phyloP scores from a whole-genome alignment of 345 rosid species.

The Aegle marmelos region DNA sequence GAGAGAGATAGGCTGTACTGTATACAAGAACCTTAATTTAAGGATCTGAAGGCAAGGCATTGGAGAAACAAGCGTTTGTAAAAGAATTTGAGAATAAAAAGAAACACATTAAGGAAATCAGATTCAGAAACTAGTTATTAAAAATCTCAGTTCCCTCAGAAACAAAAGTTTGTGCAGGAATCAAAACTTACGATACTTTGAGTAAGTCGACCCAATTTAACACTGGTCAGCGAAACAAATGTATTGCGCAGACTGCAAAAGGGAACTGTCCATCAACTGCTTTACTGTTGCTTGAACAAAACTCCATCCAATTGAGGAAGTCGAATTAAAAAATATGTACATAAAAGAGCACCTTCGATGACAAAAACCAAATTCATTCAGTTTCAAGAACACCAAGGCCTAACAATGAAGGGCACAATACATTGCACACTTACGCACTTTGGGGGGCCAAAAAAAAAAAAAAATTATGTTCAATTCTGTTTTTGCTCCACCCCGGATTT shows the following conservation, averaged over 20 bases:
- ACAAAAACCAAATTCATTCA: background rate
- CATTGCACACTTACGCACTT: slow-evolving; percentile 90
- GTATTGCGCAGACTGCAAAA: background rate
- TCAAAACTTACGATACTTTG: background rate
- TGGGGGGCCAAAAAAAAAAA: slow-evolving; percentile 46
- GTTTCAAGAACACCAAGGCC: background rate
- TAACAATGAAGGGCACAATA: slow-evolving; percentile 14
- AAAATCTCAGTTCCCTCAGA: background rate
- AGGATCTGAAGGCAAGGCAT: no score
- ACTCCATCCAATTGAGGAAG: background rate
- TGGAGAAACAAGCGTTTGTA: no score
- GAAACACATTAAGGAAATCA: background rate
- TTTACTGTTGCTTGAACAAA: background rate
- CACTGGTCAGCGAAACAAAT: no score
- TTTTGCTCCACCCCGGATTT: slow-evolving; percentile 58
- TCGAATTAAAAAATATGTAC: background rate
- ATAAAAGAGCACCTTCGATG: background rate
- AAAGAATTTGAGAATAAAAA: background rate
- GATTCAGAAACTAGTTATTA: background rate
- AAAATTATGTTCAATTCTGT: slow-evolving; percentile 55
- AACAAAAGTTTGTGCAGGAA: background rate
- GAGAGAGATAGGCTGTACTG: no score
- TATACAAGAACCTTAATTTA: no score
- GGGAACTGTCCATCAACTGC: background rate
- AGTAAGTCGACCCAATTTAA: background rate